Conservation (phyloP, 2,329 filamentous ascomycete species). For the Harringtonia aguacate region DNA sequence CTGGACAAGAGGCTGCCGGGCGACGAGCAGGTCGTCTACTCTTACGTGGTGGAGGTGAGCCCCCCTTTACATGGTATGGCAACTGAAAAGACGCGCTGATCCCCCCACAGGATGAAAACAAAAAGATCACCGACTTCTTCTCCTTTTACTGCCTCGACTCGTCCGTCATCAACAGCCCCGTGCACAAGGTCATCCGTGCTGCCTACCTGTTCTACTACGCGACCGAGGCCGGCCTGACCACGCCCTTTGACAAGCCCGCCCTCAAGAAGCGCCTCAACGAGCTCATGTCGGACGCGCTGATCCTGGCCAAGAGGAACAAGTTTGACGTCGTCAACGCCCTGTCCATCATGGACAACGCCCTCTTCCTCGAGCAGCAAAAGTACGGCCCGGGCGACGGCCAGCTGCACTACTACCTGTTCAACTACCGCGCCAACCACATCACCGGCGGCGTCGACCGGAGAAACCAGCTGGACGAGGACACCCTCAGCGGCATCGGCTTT, state of each 20-base stretch:
- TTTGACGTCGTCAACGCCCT: slow-evolving; percentile 98
- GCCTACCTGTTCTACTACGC: slow-evolving; percentile 98
- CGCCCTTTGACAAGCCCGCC: slow-evolving; percentile 40
- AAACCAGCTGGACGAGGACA: slow-evolving; percentile 66
- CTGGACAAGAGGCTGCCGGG: slow-evolving; percentile 54
- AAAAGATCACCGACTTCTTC: slow-evolving; percentile 91
- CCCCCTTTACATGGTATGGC: background rate
- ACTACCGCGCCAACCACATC: slow-evolving; percentile 84
- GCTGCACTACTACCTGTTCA: slow-evolving; percentile 95
- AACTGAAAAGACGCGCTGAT: background rate
- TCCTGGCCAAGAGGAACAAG: slow-evolving; percentile 70
- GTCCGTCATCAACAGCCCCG: slow-evolving; percentile 73
- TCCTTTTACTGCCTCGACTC: slow-evolving; percentile 95
- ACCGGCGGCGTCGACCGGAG: slow-evolving; percentile 71
- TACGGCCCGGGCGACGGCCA: slow-evolving; percentile 92
- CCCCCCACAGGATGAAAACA: slow-evolving; percentile 39
- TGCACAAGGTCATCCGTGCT: slow-evolving; percentile 70
- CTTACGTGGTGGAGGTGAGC: slow-evolving; percentile 74
- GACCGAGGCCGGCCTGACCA: slow-evolving; percentile 61
- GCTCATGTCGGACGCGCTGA: slow-evolving; percentile 74
- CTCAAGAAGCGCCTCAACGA: slow-evolving; percentile 72
- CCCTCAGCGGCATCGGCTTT: slow-evolving; percentile 78
- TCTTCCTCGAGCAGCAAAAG: slow-evolving; percentile 89
- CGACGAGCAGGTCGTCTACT: slow-evolving; percentile 80
- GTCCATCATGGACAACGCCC: slow-evolving; percentile 82